These are phyloP conservation scores for Aegilops tauschii DNA, from an alignment of 176 grass and related monocot genomes.

Conservation along the genomic window DNA sequence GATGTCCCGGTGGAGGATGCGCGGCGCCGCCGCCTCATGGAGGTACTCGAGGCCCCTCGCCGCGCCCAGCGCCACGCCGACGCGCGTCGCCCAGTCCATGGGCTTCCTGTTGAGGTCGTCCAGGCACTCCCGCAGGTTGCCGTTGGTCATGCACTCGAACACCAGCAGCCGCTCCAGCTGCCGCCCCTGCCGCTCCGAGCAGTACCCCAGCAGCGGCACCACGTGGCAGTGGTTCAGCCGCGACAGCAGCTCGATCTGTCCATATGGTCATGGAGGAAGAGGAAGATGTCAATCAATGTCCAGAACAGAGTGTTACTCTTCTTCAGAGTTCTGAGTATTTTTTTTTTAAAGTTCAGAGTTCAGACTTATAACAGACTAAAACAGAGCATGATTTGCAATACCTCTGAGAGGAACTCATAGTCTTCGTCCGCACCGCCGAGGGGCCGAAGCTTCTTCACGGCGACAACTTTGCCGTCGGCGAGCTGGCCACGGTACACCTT, in stretches of 20 bases:
- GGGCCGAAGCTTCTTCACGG: constrained; percentile 89
- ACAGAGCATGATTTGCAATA: background rate
- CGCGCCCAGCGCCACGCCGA: constrained; percentile 64
- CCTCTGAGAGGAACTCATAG: constrained; percentile 83
- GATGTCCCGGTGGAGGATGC: constrained; percentile 95
- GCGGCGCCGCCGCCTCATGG: constrained; percentile 89
- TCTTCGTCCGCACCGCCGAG: constrained; percentile 63
- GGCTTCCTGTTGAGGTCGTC: constrained; percentile 71
- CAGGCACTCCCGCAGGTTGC: constrained; percentile 88
- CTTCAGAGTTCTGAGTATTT: background rate
- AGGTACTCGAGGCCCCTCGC: constrained; percentile 94
- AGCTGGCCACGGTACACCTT: constrained; percentile 84
- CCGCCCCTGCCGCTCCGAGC: constrained; percentile 72
- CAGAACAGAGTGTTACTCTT: too few species aligned
- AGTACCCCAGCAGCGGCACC: constrained; percentile 90
- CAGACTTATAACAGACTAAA: background rate
- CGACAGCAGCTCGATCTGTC: constrained; percentile 87
- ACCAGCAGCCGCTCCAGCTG: constrained; percentile 83
- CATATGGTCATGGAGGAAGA: background rate
- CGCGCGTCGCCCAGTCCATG: constrained; percentile 85
- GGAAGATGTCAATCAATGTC: background rate
- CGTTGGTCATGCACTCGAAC: constrained; percentile 85
- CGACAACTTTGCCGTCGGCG: constrained; percentile 58
- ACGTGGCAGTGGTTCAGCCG: constrained; percentile 94
- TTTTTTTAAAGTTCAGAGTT: background rate